phyloP scores from a whole-genome alignment of 805 yeast species.

The Osmozyma mogii region DNA sequence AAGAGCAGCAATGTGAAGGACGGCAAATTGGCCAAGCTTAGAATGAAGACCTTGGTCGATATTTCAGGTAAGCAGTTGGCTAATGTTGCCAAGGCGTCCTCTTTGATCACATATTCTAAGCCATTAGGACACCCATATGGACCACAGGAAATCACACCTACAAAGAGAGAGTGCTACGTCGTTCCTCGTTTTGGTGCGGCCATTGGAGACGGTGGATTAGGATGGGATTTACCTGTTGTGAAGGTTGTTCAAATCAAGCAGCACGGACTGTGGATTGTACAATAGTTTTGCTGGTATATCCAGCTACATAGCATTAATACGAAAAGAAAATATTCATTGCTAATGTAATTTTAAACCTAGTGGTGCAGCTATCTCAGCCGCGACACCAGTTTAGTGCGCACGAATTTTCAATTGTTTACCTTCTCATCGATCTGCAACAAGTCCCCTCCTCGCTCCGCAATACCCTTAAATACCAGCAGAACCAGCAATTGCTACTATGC shows the following conservation, averaged over 20 bases:
- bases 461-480: too few species aligned
- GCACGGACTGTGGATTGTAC: slow-evolving; percentile 56
- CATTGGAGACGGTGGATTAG: slow-evolving; percentile 74
- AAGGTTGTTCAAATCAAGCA: slow-evolving; percentile 66
- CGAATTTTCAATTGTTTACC: too few species aligned
- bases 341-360: slow-evolving; percentile 1
- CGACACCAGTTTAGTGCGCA: too few species aligned
- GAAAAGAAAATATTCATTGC: background rate
- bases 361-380: too few species aligned
- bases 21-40: slow-evolving; percentile 35
- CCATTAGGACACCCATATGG: slow-evolving; percentile 90
- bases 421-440: too few species aligned
- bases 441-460: too few species aligned
- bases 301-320: background rate
- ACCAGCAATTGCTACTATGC: too few species aligned
- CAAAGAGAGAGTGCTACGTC: slow-evolving; percentile 80
- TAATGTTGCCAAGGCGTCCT: slow-evolving; percentile 66
- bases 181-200: slow-evolving; percentile 85
- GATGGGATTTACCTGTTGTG: slow-evolving; percentile 82
- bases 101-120: slow-evolving; percentile 75
- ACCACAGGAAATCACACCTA: slow-evolving; percentile 57
- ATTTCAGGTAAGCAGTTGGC: slow-evolving; percentile 68
- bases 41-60: slow-evolving; percentile 74
- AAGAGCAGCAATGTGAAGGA: slow-evolving; percentile 39
- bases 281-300: background rate